phyloP scores from a whole-genome alignment of 208 protist genomes.

The Balamuthia mandrillaris region DNA sequence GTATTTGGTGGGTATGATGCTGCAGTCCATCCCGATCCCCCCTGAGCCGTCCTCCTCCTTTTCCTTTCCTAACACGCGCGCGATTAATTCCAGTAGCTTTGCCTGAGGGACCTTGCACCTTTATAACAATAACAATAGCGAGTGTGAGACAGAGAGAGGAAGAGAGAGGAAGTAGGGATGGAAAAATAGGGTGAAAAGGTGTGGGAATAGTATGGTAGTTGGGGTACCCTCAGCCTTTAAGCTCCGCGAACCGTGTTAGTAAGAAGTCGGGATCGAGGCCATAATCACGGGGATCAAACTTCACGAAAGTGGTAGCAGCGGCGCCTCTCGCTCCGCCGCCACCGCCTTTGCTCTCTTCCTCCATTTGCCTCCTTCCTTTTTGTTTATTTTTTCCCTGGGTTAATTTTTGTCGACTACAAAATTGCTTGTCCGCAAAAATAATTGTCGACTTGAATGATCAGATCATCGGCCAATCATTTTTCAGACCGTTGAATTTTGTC shows the following conservation, averaged over 20 bases:
- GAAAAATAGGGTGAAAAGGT: neutral
- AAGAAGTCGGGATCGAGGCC: neutral
- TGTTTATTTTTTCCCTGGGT: no score
- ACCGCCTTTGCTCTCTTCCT: neutral
- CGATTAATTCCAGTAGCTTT: neutral
- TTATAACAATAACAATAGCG: neutral
- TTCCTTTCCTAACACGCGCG: neutral
- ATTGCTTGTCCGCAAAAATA: no score
- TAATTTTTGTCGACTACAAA: no score
- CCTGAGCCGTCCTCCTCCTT: no score
- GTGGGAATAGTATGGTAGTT: neutral
- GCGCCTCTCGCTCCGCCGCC: neutral
- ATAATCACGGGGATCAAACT: neutral
- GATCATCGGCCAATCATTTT: no score
- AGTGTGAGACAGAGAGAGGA: neutral
- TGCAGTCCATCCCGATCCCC: slow-evolving; percentile 87
- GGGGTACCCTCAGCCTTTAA: no score
- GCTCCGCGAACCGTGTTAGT: no score
- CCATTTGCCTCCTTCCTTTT: no score
- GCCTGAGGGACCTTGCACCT: neutral
- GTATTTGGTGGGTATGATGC: slow-evolving; percentile 78
- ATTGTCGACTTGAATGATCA: no score
- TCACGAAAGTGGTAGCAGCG: neutral
- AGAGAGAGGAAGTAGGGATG: neutral
- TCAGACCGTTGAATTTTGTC: no score